These are phyloP conservation scores for Glycine latifolia DNA, from an alignment of 306 rosid species.

Conservation along the genomic window DNA sequence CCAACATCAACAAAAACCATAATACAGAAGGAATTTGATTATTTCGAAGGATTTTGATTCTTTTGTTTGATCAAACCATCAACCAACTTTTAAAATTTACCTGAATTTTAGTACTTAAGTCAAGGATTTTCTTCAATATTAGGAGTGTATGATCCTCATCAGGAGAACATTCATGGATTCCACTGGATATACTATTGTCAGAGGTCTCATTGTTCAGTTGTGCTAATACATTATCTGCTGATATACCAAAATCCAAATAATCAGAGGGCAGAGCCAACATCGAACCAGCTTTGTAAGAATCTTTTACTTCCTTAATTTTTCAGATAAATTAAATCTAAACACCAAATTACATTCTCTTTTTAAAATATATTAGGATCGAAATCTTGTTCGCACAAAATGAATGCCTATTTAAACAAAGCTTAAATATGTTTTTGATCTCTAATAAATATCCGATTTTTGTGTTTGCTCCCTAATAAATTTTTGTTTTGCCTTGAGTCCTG, in stretches of 20 bases:
- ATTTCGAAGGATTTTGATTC: not conserved
- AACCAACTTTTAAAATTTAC: slow-evolving; percentile 42
- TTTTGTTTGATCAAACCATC: not conserved
- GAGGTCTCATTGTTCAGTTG: slow-evolving; percentile 44
- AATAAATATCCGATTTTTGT: no score
- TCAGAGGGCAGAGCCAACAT: not conserved
- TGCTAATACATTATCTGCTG: slow-evolving; percentile 46
- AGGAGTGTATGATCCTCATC: slow-evolving; percentile 74
- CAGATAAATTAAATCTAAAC: no score
- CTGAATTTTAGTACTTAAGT: slow-evolving; percentile 72
- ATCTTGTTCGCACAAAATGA: not conserved
- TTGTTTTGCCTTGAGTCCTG: no score
- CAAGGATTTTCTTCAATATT: slow-evolving; percentile 69
- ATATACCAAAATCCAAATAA: slow-evolving; percentile 1
- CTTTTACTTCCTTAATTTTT: not conserved
- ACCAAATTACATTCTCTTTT: no score
- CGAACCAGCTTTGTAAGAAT: not conserved
- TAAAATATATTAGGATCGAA: not conserved
- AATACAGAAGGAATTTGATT: not conserved
- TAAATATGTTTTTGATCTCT: no score
- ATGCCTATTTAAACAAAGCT: not conserved
- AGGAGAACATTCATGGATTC: slow-evolving; percentile 58
- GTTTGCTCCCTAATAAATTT: no score
- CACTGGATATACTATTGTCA: slow-evolving; percentile 52
- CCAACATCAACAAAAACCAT: not conserved